These are phyloP conservation scores for Fistulinella prunicolor DNA, from an alignment of 768 basidiomycete genomes.

Conservation along the genomic window DNA sequence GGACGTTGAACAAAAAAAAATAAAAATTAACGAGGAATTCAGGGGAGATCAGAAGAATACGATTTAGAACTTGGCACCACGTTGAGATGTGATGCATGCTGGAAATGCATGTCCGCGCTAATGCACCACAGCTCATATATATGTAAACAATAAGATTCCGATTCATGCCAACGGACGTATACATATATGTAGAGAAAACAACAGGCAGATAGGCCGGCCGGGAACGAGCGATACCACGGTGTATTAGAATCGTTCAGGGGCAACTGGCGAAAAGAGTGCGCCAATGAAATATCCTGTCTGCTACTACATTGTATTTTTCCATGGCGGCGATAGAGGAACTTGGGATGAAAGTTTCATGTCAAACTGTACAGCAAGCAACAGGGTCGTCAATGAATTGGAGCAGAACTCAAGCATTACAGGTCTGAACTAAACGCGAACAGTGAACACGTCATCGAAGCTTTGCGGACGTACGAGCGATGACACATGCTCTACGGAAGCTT, in stretches of 20 bases:
- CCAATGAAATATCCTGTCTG: slow-evolving; percentile 9
- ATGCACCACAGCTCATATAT: slow-evolving; percentile 19
- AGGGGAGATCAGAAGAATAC: slow-evolving; percentile 24
- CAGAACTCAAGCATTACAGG: slow-evolving; percentile 3
- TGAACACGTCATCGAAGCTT: slow-evolving; percentile 13
- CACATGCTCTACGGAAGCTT: neutral
- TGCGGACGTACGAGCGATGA: neutral
- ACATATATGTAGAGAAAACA: neutral
- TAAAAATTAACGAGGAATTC: slow-evolving; percentile 14
- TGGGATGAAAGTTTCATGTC: slow-evolving; percentile 11
- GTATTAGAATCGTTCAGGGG: slow-evolving; percentile 28
- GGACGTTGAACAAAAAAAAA: slow-evolving; percentile 2
- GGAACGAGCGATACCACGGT: slow-evolving; percentile 11
- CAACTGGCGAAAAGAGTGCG: slow-evolving; percentile 12
- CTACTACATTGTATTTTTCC: slow-evolving; percentile 6
- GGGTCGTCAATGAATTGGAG: slow-evolving; percentile 22
- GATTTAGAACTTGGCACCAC: slow-evolving; percentile 13
- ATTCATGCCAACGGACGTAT: neutral
- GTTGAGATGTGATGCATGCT: slow-evolving; percentile 24
- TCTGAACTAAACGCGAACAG: slow-evolving; percentile 4
- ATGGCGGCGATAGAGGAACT: slow-evolving; percentile 28
- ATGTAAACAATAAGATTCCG: neutral
- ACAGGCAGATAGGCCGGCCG: slow-evolving; percentile 5
- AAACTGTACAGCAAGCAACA: slow-evolving; percentile 2
- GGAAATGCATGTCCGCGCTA: slow-evolving; percentile 22